phyloP scores from a whole-genome alignment of 2,329 filamentous ascomycete genomes.

The Blastomyces gilchristii region DNA sequence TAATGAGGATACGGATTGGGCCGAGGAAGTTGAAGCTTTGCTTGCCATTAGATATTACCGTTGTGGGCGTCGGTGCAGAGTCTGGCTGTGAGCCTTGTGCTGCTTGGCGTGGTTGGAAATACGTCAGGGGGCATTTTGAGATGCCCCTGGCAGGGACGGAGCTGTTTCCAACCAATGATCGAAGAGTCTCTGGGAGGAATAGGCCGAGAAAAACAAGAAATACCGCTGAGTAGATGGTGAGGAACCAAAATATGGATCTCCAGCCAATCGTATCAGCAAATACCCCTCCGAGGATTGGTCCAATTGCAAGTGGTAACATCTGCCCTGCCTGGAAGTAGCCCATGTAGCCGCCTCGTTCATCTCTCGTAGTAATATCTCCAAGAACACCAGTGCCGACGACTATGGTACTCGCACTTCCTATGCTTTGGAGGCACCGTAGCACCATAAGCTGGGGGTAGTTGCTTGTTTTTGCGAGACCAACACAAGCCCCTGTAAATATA shows the following conservation, averaged over 20 bases:
- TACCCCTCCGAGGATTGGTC: conserved; percentile 36
- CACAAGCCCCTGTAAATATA: conserved; percentile 32
- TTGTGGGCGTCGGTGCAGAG: conserved; percentile 8
- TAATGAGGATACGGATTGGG: conserved; percentile 40
- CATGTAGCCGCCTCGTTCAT: conserved; percentile 36
- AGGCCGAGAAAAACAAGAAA: conserved; percentile 27
- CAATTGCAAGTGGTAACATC: conserved; percentile 29
- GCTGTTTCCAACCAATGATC: conserved; percentile 29
- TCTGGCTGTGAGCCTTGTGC: conserved; percentile 7
- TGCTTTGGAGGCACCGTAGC: conserved; percentile 35
- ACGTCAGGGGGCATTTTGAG: conserved; percentile 16
- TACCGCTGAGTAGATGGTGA: conserved; percentile 29
- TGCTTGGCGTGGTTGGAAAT: conserved; percentile 13
- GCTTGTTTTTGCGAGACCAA: conserved; percentile 32
- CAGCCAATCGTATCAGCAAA: conserved; percentile 32
- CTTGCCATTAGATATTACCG: conserved; percentile 6
- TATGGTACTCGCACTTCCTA: conserved; percentile 36
- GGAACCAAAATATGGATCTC: conserved; percentile 37
- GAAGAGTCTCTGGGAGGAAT: conserved; percentile 33
- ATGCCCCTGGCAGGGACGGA: conserved; percentile 3
- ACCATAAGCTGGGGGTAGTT: conserved; percentile 33
- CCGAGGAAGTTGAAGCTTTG: conserved; percentile 18
- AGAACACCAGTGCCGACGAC: conserved; percentile 36
- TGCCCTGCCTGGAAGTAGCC: conserved; percentile 32
- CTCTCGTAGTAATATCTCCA: conserved; percentile 33